Percentiles rank a stretch among this genome's conserved stretches.
Conservation (phyloP, 805 yeast genomes). For the Candida pini region DNA sequence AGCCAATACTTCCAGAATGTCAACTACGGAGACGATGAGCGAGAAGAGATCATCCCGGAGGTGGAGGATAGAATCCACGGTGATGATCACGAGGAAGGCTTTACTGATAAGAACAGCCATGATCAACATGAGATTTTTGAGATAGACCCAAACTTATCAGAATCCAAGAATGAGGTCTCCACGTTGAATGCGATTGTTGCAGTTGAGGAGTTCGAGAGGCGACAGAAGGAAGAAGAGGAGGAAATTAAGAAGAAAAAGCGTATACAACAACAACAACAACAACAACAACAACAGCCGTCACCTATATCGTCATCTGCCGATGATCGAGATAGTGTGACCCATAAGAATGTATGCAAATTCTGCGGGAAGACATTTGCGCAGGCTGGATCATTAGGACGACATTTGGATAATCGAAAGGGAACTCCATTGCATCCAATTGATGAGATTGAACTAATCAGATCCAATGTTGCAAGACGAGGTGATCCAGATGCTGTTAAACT, state of each 20-base stretch:
- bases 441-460: constrained; percentile 39
- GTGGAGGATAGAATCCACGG: no score
- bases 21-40: constrained; percentile 19
- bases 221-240: constrained; percentile 4
- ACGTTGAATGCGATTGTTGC: constrained; percentile 18
- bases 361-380: constrained; percentile 51
- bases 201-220: constrained; percentile 16
- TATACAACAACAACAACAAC: background rate
- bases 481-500: constrained; percentile 36
- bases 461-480: constrained; percentile 48
- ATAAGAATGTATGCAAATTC: constrained; percentile 40
- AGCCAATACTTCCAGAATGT: constrained; percentile 24
- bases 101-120: no score
- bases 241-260: background rate
- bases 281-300: background rate
- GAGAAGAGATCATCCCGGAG: no score
- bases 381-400: constrained; percentile 57
- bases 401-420: constrained; percentile 52
- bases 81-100: no score
- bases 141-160: background rate
- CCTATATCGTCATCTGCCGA: background rate
- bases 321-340: constrained; percentile 22
- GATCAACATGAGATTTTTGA: constrained; percentile 8
- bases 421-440: constrained; percentile 45
- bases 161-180: constrained; percentile 8